Conservation (phyloP, 176 grass and related monocot genomes). For the Cenchrus fungigraminus region DNA sequence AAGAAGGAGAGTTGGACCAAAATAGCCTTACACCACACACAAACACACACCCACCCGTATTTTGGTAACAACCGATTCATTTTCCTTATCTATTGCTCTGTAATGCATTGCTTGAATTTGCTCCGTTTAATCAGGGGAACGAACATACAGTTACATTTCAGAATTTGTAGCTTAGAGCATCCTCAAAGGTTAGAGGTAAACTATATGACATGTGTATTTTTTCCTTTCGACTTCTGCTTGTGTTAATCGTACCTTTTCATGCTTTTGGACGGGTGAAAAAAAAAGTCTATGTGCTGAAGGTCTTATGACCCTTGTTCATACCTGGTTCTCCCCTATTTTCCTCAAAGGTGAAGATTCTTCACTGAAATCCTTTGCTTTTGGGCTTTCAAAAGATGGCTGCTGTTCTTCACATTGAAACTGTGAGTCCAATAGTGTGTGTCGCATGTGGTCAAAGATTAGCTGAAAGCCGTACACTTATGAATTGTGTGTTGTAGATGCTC, state of each 20-base stretch:
- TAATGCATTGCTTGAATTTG: not conserved
- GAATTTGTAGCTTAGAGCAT: not conserved
- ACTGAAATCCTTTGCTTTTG: not conserved
- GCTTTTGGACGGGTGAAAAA: not conserved
- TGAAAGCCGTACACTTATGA: conserved; percentile 13
- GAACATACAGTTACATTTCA: not conserved
- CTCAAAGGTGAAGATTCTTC: not conserved
- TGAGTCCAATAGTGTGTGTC: conserved; percentile 4
- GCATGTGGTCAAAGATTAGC: conserved; percentile 7
- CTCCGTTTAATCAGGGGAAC: not conserved
- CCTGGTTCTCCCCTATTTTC: not conserved
- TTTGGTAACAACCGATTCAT: not conserved
- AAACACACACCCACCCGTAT: no score
- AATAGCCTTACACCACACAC: no score
- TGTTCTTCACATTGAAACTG: not conserved
- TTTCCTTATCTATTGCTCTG: not conserved
- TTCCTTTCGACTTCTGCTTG: not conserved
- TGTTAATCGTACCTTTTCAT: not conserved
- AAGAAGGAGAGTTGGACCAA: no score
- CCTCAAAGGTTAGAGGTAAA: not conserved
- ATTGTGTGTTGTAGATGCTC: not conserved
- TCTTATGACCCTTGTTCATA: not conserved
- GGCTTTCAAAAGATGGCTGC: not conserved
- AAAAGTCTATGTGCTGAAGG: not conserved
- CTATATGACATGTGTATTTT: not conserved